Evolutionary conservation across 345 rosid genomes (phyloP).

Genomic region (Eucalyptus tenuipes): DNA sequence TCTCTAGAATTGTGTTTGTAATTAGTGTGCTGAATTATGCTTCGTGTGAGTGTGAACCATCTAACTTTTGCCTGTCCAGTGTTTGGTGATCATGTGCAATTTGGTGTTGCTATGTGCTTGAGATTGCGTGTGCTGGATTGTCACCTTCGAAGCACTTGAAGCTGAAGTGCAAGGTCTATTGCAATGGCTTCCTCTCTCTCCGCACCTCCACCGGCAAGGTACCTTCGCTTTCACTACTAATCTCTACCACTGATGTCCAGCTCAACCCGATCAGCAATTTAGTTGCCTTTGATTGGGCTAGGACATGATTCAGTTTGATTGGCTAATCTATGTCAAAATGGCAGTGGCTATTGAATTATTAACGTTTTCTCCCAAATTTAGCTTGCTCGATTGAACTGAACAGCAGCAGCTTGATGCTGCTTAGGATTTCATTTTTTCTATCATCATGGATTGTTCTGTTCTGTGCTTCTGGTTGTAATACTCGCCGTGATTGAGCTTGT

Average conservation of each 20-base stretch:
- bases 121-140: neutral
- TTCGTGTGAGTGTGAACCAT: neutral
- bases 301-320: neutral
- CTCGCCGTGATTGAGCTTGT: too few species aligned
- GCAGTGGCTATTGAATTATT: neutral
- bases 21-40: neutral
- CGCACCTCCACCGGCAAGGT: slow-evolving; percentile 40
- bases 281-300: neutral
- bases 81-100: neutral
- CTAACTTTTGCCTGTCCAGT: neutral
- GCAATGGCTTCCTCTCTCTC: slow-evolving; percentile 55
- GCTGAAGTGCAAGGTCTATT: slow-evolving; percentile 56
- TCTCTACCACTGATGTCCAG: neutral
- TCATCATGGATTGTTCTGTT: neutral
- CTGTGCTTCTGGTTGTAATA: neutral
- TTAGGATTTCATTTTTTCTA: neutral
- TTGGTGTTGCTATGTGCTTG: neutral
- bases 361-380: neutral
- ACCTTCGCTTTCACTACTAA: neutral
- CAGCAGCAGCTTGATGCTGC: neutral
- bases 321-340: neutral
- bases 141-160: slow-evolving; percentile 64
- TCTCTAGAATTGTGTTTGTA: neutral
- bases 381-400: neutral
- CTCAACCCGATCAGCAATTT: neutral